Conservation (phyloP, 805 yeast genomes). For the Peterozyma toletana region DNA sequence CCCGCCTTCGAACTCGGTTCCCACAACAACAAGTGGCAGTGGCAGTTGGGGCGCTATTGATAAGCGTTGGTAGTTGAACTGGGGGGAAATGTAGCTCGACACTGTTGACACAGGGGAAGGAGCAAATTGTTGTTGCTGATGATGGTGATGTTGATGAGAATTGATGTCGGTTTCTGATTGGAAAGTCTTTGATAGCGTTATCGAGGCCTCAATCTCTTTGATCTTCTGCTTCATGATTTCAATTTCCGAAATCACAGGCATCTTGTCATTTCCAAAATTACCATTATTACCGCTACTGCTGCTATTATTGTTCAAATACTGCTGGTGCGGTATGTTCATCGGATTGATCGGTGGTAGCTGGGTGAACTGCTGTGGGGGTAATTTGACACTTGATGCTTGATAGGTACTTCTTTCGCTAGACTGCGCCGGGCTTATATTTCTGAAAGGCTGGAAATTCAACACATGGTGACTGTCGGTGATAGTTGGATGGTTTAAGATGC, state of each 20-base stretch:
- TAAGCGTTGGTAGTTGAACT: background rate
- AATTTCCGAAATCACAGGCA: slow-evolving; percentile 12
- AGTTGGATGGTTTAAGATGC: background rate
- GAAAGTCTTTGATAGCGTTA: slow-evolving; percentile 25
- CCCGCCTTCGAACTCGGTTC: background rate
- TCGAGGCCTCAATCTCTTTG: slow-evolving; percentile 37
- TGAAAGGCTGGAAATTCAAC: background rate
- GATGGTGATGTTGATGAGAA: no score
- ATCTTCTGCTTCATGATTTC: slow-evolving; percentile 34
- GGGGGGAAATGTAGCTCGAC: background rate
- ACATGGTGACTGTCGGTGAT: background rate
- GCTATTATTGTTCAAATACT: background rate
- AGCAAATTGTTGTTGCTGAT: background rate
- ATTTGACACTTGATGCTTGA: no score
- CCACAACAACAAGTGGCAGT: background rate
- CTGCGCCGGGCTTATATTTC: slow-evolving; percentile 2
- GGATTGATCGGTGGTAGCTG: background rate
- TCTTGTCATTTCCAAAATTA: no score
- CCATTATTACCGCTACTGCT: no score
- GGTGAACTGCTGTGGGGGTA: background rate
- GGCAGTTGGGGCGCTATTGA: background rate
- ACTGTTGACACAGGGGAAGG: background rate
- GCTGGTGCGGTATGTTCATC: no score
- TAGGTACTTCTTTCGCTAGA: slow-evolving; percentile 2
- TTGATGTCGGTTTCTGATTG: background rate